Percentiles rank a stretch among this genome's conserved stretches.
Conservation (phyloP, 306 rosid species). For the Medicago ruthenica region DNA sequence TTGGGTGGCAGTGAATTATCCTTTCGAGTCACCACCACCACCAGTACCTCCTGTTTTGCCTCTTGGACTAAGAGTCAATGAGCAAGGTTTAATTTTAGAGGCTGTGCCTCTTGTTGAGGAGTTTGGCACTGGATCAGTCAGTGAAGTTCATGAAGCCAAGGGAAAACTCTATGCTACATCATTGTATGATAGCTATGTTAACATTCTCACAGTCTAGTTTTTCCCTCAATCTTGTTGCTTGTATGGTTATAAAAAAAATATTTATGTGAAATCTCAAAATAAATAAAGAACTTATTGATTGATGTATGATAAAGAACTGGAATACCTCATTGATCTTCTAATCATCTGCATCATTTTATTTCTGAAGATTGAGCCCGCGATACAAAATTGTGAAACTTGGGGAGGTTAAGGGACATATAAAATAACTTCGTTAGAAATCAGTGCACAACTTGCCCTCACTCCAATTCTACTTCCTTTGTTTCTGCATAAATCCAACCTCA, state of each 20-base stretch:
- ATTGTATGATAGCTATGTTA: conserved; percentile 29
- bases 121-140: conserved; percentile 37
- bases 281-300: not conserved
- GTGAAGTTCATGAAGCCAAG: conserved; percentile 48
- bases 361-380: not conserved
- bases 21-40: conserved; percentile 33
- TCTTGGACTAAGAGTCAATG: conserved; percentile 37
- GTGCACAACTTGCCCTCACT: not conserved
- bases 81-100: conserved; percentile 21
- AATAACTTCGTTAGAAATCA: not conserved
- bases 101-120: conserved; percentile 38
- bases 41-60: conserved; percentile 36
- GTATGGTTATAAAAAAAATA: not conserved
- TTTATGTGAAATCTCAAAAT: not conserved
- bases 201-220: conserved; percentile 13
- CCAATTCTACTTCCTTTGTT: not conserved
- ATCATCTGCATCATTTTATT: not conserved
- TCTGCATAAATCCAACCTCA: not conserved
- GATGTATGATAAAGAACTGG: too few species aligned
- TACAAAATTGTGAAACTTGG: not conserved
- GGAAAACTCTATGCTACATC: conserved; percentile 37
- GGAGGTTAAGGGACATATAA: not conserved
- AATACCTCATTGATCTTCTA: not conserved
- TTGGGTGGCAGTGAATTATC: conserved; percentile 49
- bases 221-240: not conserved